These are phyloP conservation scores for Acorus gramineus DNA, from an alignment of 106 monocot genomes.

Conservation along the genomic window DNA sequence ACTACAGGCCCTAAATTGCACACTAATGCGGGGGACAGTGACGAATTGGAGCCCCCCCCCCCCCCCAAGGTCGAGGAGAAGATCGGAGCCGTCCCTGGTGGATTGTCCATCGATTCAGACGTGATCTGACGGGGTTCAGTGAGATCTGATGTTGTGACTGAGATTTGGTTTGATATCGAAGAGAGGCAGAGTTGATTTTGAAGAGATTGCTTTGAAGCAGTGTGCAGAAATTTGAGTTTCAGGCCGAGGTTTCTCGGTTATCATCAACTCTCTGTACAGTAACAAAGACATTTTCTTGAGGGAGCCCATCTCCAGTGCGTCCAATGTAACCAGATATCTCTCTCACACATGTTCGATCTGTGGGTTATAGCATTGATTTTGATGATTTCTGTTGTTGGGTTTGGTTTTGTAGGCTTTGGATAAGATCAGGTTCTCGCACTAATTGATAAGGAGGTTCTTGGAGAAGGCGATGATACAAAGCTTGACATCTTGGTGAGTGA, in stretches of 20 bases:
- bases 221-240: slow-evolving; percentile 79
- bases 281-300: slow-evolving; percentile 83
- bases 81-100: slow-evolving; percentile 70
- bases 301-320: slow-evolving; percentile 80
- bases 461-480: slow-evolving; percentile 89
- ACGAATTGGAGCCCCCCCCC: slow-evolving; percentile 33
- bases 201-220: slow-evolving; percentile 36
- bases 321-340: slow-evolving; percentile 43
- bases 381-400: neutral
- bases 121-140: too few species aligned
- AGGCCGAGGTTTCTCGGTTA: slow-evolving; percentile 74
- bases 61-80: slow-evolving; percentile 97
- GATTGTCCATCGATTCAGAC: slow-evolving; percentile 87
- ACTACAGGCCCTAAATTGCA: slow-evolving; percentile 47
- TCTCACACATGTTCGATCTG: neutral
- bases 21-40: slow-evolving; percentile 62
- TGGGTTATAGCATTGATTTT: neutral
- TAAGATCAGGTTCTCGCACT: slow-evolving; percentile 94
- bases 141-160: too few species aligned
- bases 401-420: slow-evolving; percentile 60
- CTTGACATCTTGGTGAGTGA: slow-evolving; percentile 76
- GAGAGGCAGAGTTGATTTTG: slow-evolving; percentile 74
- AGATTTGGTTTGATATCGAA: too few species aligned
- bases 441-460: slow-evolving; percentile 85
- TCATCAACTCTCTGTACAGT: slow-evolving; percentile 81